Percentiles rank a stretch among this genome's conserved stretches.
These are phyloP conservation scores for Cadophora luteo-olivacea DNA, from an alignment of 2,329 filamentous ascomycete genomes.

Conservation along the genomic window DNA sequence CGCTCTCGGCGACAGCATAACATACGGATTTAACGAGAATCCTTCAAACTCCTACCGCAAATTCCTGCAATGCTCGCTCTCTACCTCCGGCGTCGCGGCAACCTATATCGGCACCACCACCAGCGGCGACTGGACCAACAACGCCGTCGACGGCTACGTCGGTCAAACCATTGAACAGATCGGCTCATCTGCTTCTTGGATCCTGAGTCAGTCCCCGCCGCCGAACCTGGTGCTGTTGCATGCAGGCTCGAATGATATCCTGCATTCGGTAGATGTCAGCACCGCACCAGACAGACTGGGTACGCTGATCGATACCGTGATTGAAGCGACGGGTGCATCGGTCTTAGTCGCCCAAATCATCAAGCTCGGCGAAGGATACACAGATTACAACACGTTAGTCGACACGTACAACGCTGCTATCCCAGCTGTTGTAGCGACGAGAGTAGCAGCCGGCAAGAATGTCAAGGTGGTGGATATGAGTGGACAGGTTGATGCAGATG, in stretches of 20 bases:
- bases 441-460: constrained; percentile 21
- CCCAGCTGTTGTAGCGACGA: constrained; percentile 25
- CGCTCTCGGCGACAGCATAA: constrained; percentile 49
- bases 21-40: constrained; percentile 42
- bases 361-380: constrained; percentile 14
- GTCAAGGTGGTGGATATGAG: constrained; percentile 28
- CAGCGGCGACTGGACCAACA: constrained; percentile 45
- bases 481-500: constrained; percentile 18
- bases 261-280: constrained; percentile 33
- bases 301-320: constrained; percentile 44
- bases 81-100: constrained; percentile 33
- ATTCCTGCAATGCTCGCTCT: constrained; percentile 40
- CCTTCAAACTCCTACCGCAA: constrained; percentile 50
- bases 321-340: constrained; percentile 42
- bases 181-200: constrained; percentile 27
- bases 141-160: constrained; percentile 45
- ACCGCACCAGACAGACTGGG: constrained; percentile 46
- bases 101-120: constrained; percentile 44
- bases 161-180: constrained; percentile 45
- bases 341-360: constrained; percentile 49
- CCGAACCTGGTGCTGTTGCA: constrained; percentile 44
- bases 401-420: constrained; percentile 32
- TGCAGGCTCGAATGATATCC: constrained; percentile 47
- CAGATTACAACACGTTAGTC: constrained; percentile 3
- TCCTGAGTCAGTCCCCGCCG: constrained; percentile 35